Evolutionary conservation across 2,329 filamentous ascomycete species (phyloP).

Genomic region (Cordyceps tenuipes): DNA sequence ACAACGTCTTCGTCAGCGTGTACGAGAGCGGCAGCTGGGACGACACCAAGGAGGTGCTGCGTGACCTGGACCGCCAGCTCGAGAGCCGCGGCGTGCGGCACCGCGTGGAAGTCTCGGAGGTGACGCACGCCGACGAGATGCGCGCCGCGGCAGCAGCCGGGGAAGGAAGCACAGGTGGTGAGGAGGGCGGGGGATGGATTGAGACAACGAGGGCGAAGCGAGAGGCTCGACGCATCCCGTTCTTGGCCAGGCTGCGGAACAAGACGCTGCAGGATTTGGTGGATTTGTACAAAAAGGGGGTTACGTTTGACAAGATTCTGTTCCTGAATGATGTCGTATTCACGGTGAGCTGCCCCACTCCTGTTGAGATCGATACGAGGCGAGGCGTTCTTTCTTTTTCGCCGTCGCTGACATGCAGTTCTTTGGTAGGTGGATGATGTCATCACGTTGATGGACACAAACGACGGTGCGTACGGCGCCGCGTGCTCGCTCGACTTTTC

Average conservation of each 20-base stretch:
- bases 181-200: conserved; percentile 49
- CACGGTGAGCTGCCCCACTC: conserved; percentile 30
- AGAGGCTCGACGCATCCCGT: conserved; percentile 60
- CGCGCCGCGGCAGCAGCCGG: conserved; percentile 30
- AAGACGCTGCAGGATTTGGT: conserved; percentile 50
- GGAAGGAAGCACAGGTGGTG: too few species aligned
- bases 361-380: background rate
- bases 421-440: conserved; percentile 42
- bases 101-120: conserved; percentile 48
- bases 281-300: conserved; percentile 39
- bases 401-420: background rate
- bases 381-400: background rate
- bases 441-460: conserved; percentile 46
- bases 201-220: conserved; percentile 42
- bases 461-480: conserved; percentile 50
- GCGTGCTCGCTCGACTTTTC: conserved; percentile 55
- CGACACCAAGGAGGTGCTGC: conserved; percentile 54
- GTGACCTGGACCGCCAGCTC: conserved; percentile 46
- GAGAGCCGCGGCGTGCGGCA: conserved; percentile 42
- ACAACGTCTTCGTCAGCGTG: conserved; percentile 61
- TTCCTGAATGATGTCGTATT: conserved; percentile 59
- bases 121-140: conserved; percentile 51
- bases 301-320: conserved; percentile 48
- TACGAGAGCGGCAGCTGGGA: conserved; percentile 64
- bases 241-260: conserved; percentile 57